Base-by-base conservation (phyloP, 2,329 filamentous ascomycete species). In the Pseudogymnoascus sp. region DNA sequence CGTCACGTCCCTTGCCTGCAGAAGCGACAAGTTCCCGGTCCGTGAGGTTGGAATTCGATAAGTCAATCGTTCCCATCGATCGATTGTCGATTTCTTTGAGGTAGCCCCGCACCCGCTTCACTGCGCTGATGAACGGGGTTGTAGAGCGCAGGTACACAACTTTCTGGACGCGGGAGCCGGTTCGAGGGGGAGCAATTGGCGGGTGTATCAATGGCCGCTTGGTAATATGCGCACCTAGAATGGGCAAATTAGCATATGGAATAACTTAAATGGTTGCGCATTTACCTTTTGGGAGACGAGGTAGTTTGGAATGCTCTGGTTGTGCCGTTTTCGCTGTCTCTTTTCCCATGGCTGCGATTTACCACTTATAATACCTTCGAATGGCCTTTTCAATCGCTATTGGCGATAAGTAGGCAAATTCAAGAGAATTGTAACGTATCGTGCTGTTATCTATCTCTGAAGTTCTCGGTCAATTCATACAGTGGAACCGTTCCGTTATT, bases 171-270 rank as follows among this genome's bases (percentile, higher is more conserved):
- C 12, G 40, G 36, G 69, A 65, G 7, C 61, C 59, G n/a, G 67
- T 61, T 18, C 62, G 65, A 4, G 64, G 66, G 1, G 65, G 58
- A 15, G 70, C 60, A 35, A 72, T 67, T 2, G 69, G 59, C 13
- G 71, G 69, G 65, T 73, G 72, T 36, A 72, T 63, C 58, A 73
- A 70, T 4, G 71, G 71, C 18, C 72, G 69, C 64, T 73, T 73
- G 55, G 64, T 63, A 27, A 73, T 71, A 62, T 65, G 67, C 36
- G 70, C 65, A 42, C 62, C 72, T 73, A 45, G 21, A 31, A 40
- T 40, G 55, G 21, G 21, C 27, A 39, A 29, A 55, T 60, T 59
- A 55, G 31, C 40, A 18, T 37, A 27, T 29, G 40, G 12, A 60
- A 21, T 35, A 5, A 10, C 27, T 25, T 61, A 13, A 42, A 59